Conservation (phyloP, 2,329 filamentous ascomycete species). For the Blumeriella jaapii region DNA sequence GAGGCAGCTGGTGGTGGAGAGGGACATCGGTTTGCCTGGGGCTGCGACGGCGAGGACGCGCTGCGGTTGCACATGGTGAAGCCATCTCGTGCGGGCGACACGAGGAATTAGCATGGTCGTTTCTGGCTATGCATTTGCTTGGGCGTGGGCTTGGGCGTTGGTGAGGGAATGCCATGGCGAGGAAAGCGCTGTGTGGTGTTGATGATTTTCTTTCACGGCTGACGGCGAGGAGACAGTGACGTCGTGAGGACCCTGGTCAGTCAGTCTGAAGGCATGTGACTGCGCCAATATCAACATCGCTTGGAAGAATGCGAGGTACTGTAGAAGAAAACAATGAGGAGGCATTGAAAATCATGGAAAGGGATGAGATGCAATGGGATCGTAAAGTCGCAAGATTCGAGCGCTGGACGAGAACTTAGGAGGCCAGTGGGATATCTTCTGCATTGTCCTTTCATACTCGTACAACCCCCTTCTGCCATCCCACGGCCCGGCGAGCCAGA, state of each 20-base stretch:
- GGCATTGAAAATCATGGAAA: neutral
- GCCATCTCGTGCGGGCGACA: constrained; percentile 21
- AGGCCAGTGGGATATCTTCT: constrained; percentile 19
- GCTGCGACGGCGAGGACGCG: neutral
- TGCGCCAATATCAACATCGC: no score
- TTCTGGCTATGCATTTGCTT: constrained; percentile 20
- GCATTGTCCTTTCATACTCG: constrained; percentile 19
- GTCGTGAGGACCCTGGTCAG: constrained; percentile 10
- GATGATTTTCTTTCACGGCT: constrained; percentile 3
- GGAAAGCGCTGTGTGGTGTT: constrained; percentile 12
- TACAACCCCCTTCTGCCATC: no score
- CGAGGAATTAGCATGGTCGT: constrained; percentile 23
- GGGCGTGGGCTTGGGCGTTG: constrained; percentile 7
- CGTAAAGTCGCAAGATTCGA: no score
- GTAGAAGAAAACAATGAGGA: neutral
- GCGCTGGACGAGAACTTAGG: no score
- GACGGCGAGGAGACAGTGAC: constrained; percentile 16
- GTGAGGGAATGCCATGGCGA: constrained; percentile 11
- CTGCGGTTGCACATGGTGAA: constrained; percentile 12
- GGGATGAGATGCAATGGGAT: neutral
- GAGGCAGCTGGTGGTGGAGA: constrained; percentile 4
- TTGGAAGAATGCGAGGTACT: no score
- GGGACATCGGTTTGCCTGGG: constrained; percentile 8
- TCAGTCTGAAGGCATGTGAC: constrained; percentile 17
- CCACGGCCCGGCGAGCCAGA: no score